phyloP scores from a whole-genome alignment of 306 rosid genomes.

The Cercis canadensis region DNA sequence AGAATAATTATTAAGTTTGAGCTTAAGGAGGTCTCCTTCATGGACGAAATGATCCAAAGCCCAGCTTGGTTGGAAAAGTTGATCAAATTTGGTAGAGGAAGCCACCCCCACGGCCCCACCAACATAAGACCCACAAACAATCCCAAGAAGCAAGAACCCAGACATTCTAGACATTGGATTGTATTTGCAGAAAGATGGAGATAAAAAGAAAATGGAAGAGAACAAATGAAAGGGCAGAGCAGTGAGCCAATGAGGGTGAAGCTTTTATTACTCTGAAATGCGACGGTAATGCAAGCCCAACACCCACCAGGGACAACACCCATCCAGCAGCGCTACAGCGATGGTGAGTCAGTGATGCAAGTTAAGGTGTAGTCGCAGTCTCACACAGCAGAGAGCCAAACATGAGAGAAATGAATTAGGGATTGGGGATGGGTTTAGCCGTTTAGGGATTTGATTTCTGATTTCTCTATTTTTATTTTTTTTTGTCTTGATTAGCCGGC shows the following conservation, averaged over 20 bases:
- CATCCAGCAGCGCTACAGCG: too few species aligned
- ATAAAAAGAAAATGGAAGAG: not conserved
- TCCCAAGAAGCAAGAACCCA: conserved; percentile 28
- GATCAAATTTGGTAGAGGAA: conserved; percentile 64
- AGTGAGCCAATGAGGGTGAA: conserved; percentile 25
- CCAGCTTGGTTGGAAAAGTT: conserved; percentile 90
- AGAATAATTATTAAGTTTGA: conserved; percentile 76
- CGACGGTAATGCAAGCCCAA: too few species aligned
- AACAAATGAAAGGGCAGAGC: not conserved
- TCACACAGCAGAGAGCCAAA: too few species aligned
- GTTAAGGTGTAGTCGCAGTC: too few species aligned
- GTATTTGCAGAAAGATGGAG: not conserved
- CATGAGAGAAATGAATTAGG: too few species aligned
- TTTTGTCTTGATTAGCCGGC: too few species aligned
- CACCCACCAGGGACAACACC: too few species aligned
- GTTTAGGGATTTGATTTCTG: too few species aligned
- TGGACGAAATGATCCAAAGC: conserved; percentile 73
- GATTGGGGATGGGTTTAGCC: too few species aligned
- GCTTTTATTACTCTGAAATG: too few species aligned
- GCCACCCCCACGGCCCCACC: conserved; percentile 36
- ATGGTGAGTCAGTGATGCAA: too few species aligned
- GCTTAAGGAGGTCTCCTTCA: conserved; percentile 75
- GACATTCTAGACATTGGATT: conserved; percentile 20
- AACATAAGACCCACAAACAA: conserved; percentile 48
- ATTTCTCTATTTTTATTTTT: too few species aligned